These are phyloP conservation scores for Colletotrichum lupini DNA, from an alignment of 2,329 filamentous ascomycete species.

Conservation along the genomic window DNA sequence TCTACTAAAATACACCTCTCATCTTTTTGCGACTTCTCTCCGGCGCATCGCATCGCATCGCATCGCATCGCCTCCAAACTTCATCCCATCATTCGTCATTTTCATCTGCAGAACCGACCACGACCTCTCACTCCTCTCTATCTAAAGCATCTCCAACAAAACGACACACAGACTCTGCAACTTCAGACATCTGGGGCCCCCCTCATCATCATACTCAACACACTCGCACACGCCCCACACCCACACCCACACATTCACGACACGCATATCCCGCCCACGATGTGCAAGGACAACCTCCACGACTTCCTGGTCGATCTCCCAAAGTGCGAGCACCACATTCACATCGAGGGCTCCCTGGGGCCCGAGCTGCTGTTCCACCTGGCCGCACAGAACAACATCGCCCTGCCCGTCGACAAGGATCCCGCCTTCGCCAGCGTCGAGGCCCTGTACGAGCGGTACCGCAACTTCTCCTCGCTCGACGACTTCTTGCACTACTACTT, in stretches of 20 bases:
- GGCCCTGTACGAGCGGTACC: conserved; percentile 72
- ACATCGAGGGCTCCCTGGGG: conserved; percentile 80
- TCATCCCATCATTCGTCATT: background rate
- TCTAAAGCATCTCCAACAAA: background rate
- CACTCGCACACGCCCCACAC: background rate
- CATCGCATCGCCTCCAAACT: background rate
- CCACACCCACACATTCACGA: background rate
- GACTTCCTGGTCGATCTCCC: conserved; percentile 73
- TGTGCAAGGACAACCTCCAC: conserved; percentile 67
- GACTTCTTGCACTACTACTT: conserved; percentile 86
- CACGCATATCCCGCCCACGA: conserved; percentile 42
- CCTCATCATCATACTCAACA: background rate
- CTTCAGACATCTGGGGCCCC: background rate
- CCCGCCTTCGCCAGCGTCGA: conserved; percentile 71
- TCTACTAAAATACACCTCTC: conserved; percentile 5
- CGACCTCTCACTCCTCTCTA: background rate
- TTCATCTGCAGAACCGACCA: background rate
- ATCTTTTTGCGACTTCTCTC: background rate
- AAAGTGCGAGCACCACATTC: conserved; percentile 86
- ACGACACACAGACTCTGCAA: background rate
- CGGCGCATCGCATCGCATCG: background rate
- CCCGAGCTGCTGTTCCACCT: conserved; percentile 77
- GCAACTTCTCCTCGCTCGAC: conserved; percentile 75
- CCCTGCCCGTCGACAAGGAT: conserved; percentile 65
- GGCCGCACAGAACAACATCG: conserved; percentile 72